Percentiles rank a stretch among this genome's conserved stretches.
Evolutionary conservation across 306 rosid species (phyloP).

Genomic region (Crotalaria pallida): DNA sequence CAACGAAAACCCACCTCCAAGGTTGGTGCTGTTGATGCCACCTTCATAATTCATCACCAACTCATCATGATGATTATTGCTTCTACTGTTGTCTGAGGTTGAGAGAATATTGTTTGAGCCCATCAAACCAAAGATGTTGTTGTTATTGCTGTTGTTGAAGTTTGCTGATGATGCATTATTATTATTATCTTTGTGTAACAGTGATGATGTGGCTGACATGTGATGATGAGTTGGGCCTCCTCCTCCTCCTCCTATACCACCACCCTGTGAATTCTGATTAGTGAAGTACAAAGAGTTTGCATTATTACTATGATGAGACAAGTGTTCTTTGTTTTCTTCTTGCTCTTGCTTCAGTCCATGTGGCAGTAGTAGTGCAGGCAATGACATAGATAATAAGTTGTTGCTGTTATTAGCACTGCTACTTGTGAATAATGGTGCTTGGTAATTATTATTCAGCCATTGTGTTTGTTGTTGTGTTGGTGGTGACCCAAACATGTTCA

Average conservation of each 20-base stretch:
- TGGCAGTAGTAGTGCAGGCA: conserved; percentile 1
- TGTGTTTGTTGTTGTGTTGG: conserved; percentile 27
- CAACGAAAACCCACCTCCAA: conserved; percentile 12
- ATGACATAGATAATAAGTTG: neutral
- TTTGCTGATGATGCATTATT: no score
- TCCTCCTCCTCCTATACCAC: neutral
- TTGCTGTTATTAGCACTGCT: neutral
- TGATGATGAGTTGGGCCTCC: conserved; percentile 24
- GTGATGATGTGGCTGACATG: conserved; percentile 37
- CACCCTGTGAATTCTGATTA: conserved; percentile 23
- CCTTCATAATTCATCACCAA: neutral
- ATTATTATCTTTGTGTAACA: neutral
- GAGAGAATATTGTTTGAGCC: neutral
- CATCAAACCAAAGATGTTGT: conserved; percentile 26
- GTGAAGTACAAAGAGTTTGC: conserved; percentile 28
- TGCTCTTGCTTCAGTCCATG: conserved; percentile 47
- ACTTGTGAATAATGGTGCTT: conserved; percentile 7
- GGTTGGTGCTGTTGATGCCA: no score
- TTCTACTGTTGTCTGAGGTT: neutral
- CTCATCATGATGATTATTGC: neutral
- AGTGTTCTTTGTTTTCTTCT: conserved; percentile 42
- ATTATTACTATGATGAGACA: conserved; percentile 34
- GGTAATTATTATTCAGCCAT: conserved; percentile 40
- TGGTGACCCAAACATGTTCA: conserved; percentile 40
- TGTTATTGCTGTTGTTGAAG: neutral